Evolutionary conservation across 768 basidiomycete genomes (phyloP), one percentile per base, ranked within the genome.

Genomic region (Pisolithus marmoratus): DNA sequence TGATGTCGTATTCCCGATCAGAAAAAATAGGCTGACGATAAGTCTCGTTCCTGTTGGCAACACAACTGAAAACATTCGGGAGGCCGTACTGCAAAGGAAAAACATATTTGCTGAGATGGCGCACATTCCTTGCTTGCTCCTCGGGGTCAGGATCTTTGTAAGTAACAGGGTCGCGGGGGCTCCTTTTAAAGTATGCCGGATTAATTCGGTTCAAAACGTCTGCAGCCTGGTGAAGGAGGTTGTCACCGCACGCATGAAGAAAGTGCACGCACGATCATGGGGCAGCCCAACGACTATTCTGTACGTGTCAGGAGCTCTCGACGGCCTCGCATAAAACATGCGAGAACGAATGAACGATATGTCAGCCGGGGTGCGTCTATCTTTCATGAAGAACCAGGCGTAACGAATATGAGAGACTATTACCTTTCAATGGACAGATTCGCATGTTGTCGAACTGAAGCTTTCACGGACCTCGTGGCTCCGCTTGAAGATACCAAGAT

Each of bases 51-150:
- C 54, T 56, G 22, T 51, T 60, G 44, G 54, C 54, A 42, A 60
- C 50, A 12, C 48, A 37, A 4, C 54, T 46, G 54, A 93, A 94
- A 2, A 84, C 75, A 57, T 72, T 87, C 5, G 73, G 62, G 1
- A 96, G 62, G 0, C 79, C 78, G 60, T 84, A 91, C 58, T 93
- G 88, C 38, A 84, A 75, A 8, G 93, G 84, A 60, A 98, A 95
- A 2, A 98, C 72, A 60, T 92, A 86, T 69, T 93, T 94, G 31
- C 86, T 76, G 1, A 92, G 68, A 55, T 83, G 83, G 38, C 86
- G 76, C 1, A 79, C 77, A 37, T 80, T 65, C 37, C 74, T 74
- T 41, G 71, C 73, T 57, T 78, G 78, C 53, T 70, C 61, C 8
- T 69, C 71, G 23, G 72, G 70, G 54, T 82, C 78, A 1, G 74